Percentiles rank a stretch among this genome's conserved stretches.
These are phyloP conservation scores for Arabidopsis hybrid DNA, from an alignment of 441 rosid genomes.

Conservation along the genomic window DNA sequence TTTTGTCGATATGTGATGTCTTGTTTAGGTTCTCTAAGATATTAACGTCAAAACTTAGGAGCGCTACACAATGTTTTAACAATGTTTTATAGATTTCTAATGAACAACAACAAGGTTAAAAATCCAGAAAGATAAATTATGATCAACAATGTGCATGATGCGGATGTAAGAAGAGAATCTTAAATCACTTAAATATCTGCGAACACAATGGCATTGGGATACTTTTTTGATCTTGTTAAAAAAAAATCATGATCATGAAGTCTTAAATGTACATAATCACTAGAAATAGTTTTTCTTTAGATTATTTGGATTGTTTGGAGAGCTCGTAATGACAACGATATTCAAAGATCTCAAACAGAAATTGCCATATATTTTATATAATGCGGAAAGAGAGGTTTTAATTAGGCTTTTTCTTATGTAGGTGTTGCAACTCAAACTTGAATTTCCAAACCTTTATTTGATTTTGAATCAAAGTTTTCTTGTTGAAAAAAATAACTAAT, in stretches of 20 bases:
- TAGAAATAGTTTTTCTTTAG: not conserved
- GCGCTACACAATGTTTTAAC: too few relatives aligned
- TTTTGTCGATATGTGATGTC: too few relatives aligned
- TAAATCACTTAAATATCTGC: too few relatives aligned
- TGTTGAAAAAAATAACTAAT: not conserved
- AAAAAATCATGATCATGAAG: not conserved
- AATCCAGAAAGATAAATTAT: too few relatives aligned
- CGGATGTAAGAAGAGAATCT: too few relatives aligned
- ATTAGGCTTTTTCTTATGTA: not conserved
- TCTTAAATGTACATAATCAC: not conserved
- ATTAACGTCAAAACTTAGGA: too few relatives aligned
- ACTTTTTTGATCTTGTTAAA: too few relatives aligned
- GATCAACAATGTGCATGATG: too few relatives aligned
- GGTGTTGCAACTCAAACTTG: not conserved
- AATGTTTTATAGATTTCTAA: too few relatives aligned
- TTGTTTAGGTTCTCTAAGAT: too few relatives aligned
- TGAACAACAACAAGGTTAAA: too few relatives aligned
- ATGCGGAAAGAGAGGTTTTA: not conserved
- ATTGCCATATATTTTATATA: not conserved
- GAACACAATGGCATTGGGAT: too few relatives aligned
- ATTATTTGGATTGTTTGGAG: not conserved
- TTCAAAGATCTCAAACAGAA: not conserved
- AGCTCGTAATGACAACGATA: not conserved
- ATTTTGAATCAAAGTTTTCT: not conserved
- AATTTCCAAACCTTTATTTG: not conserved